Conservation (phyloP, 169 alveolate genomes). For the Eimeria praecox region DNA sequence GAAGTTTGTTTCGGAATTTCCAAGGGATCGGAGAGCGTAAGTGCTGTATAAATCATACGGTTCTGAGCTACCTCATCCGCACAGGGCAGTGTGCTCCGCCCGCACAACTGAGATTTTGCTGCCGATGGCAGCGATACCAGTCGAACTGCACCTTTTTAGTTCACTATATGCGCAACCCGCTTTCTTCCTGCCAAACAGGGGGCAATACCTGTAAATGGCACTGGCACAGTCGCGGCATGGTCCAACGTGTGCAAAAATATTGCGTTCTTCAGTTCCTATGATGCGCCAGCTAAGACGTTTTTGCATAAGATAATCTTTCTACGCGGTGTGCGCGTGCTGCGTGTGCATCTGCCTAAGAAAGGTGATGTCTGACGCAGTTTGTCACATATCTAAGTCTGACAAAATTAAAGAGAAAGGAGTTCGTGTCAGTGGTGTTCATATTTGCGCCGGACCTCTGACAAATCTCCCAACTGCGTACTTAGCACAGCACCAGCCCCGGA, state of each 20-base stretch:
- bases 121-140: too few species aligned
- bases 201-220: neutral
- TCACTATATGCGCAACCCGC: neutral
- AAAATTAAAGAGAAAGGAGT: neutral
- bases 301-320: neutral
- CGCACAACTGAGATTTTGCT: neutral
- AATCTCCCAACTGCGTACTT: conserved; percentile 13
- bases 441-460: conserved; percentile 19
- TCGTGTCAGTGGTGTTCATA: neutral
- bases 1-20: conserved; percentile 6
- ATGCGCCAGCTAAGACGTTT: neutral
- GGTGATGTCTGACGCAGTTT: neutral
- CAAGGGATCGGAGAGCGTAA: neutral
- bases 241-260: neutral
- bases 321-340: neutral
- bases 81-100: neutral
- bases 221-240: neutral
- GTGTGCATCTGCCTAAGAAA: neutral
- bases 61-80: neutral
- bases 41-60: neutral
- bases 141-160: neutral
- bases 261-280: neutral
- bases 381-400: neutral
- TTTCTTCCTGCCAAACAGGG: neutral
- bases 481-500: neutral